These are phyloP conservation scores for Leccinum imitatum DNA, from an alignment of 768 basidiomycete genomes.

Conservation along the genomic window DNA sequence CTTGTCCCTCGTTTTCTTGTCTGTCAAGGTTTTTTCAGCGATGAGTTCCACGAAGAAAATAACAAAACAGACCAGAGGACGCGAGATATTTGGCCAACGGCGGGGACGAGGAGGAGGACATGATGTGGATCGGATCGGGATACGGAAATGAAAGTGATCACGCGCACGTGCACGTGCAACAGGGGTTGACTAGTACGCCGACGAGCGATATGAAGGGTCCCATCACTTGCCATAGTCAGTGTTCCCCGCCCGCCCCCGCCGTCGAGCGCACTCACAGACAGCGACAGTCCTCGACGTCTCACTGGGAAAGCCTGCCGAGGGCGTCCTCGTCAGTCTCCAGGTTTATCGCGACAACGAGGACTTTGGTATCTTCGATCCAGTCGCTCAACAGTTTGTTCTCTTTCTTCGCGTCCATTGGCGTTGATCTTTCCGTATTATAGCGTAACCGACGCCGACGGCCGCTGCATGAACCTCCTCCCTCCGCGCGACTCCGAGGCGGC, in stretches of 20 bases:
- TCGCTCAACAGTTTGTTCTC: slow-evolving; percentile 62
- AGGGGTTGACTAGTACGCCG: slow-evolving; percentile 1
- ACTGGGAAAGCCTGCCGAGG: slow-evolving; percentile 75
- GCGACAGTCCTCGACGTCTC: slow-evolving; percentile 80
- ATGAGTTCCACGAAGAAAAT: neutral
- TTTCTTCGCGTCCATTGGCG: neutral
- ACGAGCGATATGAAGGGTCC: slow-evolving; percentile 58
- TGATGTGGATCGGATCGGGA: slow-evolving; percentile 29
- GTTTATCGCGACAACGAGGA: slow-evolving; percentile 39
- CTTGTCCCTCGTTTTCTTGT: slow-evolving; percentile 90
- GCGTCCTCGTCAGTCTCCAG: slow-evolving; percentile 65
- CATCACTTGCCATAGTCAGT: slow-evolving; percentile 87
- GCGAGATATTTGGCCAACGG: slow-evolving; percentile 91
- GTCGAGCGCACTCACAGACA: slow-evolving; percentile 2
- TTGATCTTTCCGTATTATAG: slow-evolving; percentile 38
- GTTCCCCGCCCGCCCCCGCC: neutral
- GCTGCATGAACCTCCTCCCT: slow-evolving; percentile 76
- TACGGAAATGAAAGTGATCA: slow-evolving; percentile 5
- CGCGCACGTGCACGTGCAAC: neutral
- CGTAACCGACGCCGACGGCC: slow-evolving; percentile 76
- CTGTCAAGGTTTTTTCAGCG: slow-evolving; percentile 37
- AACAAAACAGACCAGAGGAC: slow-evolving; percentile 67
- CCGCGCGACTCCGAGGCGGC: slow-evolving; percentile 46
- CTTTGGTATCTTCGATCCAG: slow-evolving; percentile 47
- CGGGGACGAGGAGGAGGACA: slow-evolving; percentile 36